Evolutionary conservation across 768 basidiomycete species (phyloP).

Genomic region (Macrolepiota fuliginosa): DNA sequence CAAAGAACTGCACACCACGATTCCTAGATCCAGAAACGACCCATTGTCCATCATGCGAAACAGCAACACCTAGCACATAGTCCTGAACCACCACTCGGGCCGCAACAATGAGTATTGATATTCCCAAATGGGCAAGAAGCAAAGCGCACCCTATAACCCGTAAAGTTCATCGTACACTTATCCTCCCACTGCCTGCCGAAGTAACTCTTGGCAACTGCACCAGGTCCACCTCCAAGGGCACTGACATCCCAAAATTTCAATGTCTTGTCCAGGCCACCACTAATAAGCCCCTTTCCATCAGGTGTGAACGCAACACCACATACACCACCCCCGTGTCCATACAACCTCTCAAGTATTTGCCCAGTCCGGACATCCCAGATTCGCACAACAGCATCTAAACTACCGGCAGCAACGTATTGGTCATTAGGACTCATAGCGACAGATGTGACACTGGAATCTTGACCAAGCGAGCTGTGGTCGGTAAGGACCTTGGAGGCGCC

Average conservation of each 20-base stretch:
- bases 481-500: slow-evolving; percentile 35
- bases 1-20: slow-evolving; percentile 78
- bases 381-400: slow-evolving; percentile 66
- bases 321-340: slow-evolving; percentile 77
- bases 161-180: slow-evolving; percentile 70
- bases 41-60: slow-evolving; percentile 78
- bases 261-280: slow-evolving; percentile 84
- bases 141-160: slow-evolving; percentile 71
- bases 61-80: slow-evolving; percentile 42
- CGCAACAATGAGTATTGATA: slow-evolving; percentile 31
- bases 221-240: slow-evolving; percentile 66
- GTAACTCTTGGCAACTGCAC: slow-evolving; percentile 10
- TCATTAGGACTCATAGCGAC: slow-evolving; percentile 77
- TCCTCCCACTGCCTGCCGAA: slow-evolving; percentile 72
- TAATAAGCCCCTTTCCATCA: slow-evolving; percentile 85
- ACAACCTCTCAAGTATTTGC: slow-evolving; percentile 61
- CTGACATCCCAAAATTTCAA: slow-evolving; percentile 84
- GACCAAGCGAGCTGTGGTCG: slow-evolving; percentile 38
- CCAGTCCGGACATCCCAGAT: slow-evolving; percentile 74
- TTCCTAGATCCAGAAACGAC: slow-evolving; percentile 80
- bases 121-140: slow-evolving; percentile 3
- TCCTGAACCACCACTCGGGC: slow-evolving; percentile 42
- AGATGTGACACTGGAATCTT: slow-evolving; percentile 63
- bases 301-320: slow-evolving; percentile 91
- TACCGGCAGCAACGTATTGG: slow-evolving; percentile 57